phyloP scores from a whole-genome alignment of 257 asterid genomes.

The Nicotiana otophora region DNA sequence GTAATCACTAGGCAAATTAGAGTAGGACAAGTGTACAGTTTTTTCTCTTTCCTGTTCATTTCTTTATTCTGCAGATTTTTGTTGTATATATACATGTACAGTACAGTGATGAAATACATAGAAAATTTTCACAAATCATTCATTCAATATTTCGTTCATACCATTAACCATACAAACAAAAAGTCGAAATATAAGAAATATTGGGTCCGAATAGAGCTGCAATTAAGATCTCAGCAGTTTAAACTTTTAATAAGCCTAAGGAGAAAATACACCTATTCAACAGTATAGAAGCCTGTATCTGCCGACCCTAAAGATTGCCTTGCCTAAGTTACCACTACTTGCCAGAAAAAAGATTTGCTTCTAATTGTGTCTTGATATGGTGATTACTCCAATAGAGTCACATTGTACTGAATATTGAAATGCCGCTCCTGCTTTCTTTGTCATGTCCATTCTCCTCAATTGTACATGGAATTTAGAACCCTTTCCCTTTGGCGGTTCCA shows the following conservation, averaged over 20 bases:
- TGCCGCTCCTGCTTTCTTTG: background rate
- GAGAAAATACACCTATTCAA: too few species aligned
- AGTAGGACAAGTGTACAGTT: too few species aligned
- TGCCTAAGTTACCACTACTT: background rate
- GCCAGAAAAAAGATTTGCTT: background rate
- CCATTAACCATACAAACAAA: too few species aligned
- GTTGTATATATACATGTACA: too few species aligned
- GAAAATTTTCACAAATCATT: too few species aligned
- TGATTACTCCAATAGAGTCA: background rate
- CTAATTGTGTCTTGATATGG: background rate
- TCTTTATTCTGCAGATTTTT: too few species aligned
- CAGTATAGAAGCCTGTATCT: background rate
- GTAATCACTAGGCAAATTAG: too few species aligned
- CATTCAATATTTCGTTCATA: too few species aligned
- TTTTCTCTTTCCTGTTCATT: too few species aligned
- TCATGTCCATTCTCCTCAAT: background rate
- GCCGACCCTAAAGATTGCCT: background rate
- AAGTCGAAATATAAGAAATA: background rate
- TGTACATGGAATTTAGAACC: background rate
- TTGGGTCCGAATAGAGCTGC: background rate
- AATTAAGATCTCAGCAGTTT: background rate
- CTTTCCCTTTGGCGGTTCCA: background rate
- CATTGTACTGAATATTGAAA: background rate
- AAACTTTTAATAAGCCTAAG: too few species aligned
- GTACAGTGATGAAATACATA: too few species aligned